Base-by-base conservation (phyloP, 352 stramenopile species). In the Phytophthora gonapodyides region DNA sequence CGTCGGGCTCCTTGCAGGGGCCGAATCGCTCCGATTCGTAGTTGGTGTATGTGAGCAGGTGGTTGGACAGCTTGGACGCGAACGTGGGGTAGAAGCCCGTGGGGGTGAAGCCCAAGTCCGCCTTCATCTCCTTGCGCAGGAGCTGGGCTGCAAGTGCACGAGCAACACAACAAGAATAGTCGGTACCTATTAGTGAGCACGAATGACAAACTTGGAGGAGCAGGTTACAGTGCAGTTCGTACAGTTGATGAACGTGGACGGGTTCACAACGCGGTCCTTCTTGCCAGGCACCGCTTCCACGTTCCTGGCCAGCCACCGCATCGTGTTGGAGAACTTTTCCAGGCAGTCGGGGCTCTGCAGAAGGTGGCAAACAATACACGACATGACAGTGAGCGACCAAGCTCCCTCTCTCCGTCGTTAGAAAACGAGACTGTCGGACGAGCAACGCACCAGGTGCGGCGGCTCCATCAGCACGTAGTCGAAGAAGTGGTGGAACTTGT, bases 1-100 rank as follows among this genome's bases (percentile, higher is more conserved):
- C 50, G 45, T 61, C 61, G 7, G 56, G 61, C 19, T 82, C 71
- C 8, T 57, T 50, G 61, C 57, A 76, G 27, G 59, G 56, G 13
- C 75, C 75, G 35, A 84, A 84, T 4, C 75, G 69, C 40, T 73
- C 44, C 4, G 75, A 84, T 21, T 62, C 56, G 64, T 84, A 84
- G 62, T 84, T 84, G 19, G 75, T 84, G 57, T 84, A 84, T 38
- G 75, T 81, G 31, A 81, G 57, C 24, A 84, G 61, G 36, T 80
- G 71, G 33, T 84, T 84, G 31, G 75, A 81, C 27, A 84, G 49
- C 63, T 84, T 84, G 11, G 75, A 84, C 47, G 75, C 69, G 41
- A 84, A 84, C 24, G 65, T 75, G n/a, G 75, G 75, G 19, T 77
- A 69, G 42, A 83, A 83, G 2, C 69, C 69, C 12, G 71, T 75